These are phyloP conservation scores for Globisporangium middletonii DNA, from an alignment of 352 stramenopile genomes.

Conservation along the genomic window DNA sequence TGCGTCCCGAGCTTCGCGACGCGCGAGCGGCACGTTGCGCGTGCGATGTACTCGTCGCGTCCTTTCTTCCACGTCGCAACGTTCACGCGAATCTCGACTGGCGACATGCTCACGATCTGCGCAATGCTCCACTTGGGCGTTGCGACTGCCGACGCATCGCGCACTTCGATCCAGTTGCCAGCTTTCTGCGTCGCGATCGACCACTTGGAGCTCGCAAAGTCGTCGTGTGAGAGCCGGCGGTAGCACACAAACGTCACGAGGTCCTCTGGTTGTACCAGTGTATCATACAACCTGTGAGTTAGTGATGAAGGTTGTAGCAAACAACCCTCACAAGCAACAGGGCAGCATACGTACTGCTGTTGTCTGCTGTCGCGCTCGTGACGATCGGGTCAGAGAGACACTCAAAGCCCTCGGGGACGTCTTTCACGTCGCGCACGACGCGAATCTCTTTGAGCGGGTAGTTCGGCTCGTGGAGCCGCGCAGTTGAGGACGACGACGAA, in stretches of 20 bases:
- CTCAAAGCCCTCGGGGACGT: conserved; percentile 67
- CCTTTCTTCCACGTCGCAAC: conserved; percentile 62
- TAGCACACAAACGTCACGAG: conserved; percentile 71
- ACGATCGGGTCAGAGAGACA: conserved; percentile 42
- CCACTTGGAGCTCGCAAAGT: conserved; percentile 65
- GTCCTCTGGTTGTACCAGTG: conserved; percentile 26
- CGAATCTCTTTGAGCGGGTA: conserved; percentile 76
- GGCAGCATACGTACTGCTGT: conserved; percentile 23
- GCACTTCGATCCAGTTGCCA: conserved; percentile 79
- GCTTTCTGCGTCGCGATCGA: conserved; percentile 58
- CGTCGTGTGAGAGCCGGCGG: conserved; percentile 52
- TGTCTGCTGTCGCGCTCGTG: conserved; percentile 16
- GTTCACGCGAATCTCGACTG: conserved; percentile 63
- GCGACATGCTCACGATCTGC: conserved; percentile 62
- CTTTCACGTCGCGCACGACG: conserved; percentile 58
- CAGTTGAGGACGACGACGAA: conserved; percentile 10
- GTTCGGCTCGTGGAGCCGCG: neutral
- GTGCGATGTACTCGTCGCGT: conserved; percentile 67
- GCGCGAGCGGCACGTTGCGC: conserved; percentile 48
- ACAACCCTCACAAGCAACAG: neutral
- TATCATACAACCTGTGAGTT: neutral
- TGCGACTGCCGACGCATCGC: conserved; percentile 45
- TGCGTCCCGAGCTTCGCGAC: conserved; percentile 66
- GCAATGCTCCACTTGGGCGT: conserved; percentile 67
- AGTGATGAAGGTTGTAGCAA: neutral